These are phyloP conservation scores for Hippophae tibetana DNA, from an alignment of 306 rosid genomes.

Conservation along the genomic window DNA sequence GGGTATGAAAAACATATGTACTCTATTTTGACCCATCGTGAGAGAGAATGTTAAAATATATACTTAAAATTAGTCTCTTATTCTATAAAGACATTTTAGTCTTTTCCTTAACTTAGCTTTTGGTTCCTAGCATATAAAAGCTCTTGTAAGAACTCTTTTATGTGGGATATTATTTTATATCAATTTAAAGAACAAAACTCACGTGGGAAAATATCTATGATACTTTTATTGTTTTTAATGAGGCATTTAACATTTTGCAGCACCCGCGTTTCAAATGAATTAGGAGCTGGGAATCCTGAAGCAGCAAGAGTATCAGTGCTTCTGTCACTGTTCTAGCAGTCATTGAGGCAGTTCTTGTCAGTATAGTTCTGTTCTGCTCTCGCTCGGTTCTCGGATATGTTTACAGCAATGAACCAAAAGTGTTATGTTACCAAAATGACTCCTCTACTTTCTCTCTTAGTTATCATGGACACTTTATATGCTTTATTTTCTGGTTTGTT, in stretches of 20 bases:
- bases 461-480: slow-evolving; percentile 23
- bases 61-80: too few species aligned
- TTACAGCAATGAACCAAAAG: slow-evolving; percentile 22
- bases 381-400: slow-evolving; percentile 29
- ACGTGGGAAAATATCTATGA: background rate
- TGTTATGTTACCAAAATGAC: slow-evolving; percentile 28
- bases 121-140: too few species aligned
- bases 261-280: slow-evolving; percentile 45
- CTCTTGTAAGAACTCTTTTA: too few species aligned
- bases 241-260: slow-evolving; percentile 12
- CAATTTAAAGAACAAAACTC: too few species aligned
- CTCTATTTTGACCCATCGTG: too few species aligned
- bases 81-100: too few species aligned
- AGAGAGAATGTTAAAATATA: too few species aligned
- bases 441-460: slow-evolving; percentile 23
- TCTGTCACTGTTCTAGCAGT: slow-evolving; percentile 22
- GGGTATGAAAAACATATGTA: too few species aligned
- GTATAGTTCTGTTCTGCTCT: slow-evolving; percentile 24
- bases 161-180: too few species aligned
- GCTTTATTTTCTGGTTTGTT: slow-evolving; percentile 23
- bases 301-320: slow-evolving; percentile 25
- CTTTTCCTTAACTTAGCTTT: too few species aligned
- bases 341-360: slow-evolving; percentile 23
- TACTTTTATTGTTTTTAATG: background rate
- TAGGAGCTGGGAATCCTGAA: slow-evolving; percentile 49